A percentile compares a stretch with the other conserved stretches of the same genome.
Evolutionary conservation across 2,329 filamentous ascomycete genomes (phyloP).

Genomic region (Ascomycota sp.): DNA sequence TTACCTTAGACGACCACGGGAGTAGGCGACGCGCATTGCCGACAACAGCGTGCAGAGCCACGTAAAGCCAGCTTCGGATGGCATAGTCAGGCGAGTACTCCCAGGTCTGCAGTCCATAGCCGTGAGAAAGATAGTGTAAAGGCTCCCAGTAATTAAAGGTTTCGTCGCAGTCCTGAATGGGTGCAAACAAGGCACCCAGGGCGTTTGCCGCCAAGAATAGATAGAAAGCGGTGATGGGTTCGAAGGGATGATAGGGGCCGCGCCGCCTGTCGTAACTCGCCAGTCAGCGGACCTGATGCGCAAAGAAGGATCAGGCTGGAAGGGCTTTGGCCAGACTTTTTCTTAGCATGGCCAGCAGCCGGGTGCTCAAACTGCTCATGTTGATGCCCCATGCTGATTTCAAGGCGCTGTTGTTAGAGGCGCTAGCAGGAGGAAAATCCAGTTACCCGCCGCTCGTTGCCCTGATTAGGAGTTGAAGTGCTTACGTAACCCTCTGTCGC

Average conservation of each 20-base stretch:
- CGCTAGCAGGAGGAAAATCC: no score
- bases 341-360: constrained; percentile 27
- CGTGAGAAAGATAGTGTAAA: constrained; percentile 79
- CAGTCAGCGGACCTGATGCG: constrained; percentile 1
- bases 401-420: no score
- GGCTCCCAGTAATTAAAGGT: constrained; percentile 99
- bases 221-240: constrained; percentile 61
- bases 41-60: constrained; percentile 55
- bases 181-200: constrained; percentile 60
- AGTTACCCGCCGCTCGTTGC: no score
- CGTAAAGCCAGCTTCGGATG: constrained; percentile 88
- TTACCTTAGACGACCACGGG: constrained; percentile 38
- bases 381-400: no score
- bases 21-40: constrained; percentile 46
- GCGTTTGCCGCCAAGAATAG: constrained; percentile 55
- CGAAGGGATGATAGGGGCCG: constrained; percentile 41
- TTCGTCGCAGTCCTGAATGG: constrained; percentile 96
- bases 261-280: constrained; percentile 16
- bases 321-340: constrained; percentile 18
- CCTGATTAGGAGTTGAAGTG: no score
- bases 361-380: constrained; percentile 25
- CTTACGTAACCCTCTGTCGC: no score
- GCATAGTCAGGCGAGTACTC: constrained; percentile 92
- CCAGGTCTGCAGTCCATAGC: constrained; percentile 92
- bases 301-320: background rate